Base-by-base conservation (phyloP, 2,329 filamentous ascomycete genomes). In the Lithohypha guttulata region DNA sequence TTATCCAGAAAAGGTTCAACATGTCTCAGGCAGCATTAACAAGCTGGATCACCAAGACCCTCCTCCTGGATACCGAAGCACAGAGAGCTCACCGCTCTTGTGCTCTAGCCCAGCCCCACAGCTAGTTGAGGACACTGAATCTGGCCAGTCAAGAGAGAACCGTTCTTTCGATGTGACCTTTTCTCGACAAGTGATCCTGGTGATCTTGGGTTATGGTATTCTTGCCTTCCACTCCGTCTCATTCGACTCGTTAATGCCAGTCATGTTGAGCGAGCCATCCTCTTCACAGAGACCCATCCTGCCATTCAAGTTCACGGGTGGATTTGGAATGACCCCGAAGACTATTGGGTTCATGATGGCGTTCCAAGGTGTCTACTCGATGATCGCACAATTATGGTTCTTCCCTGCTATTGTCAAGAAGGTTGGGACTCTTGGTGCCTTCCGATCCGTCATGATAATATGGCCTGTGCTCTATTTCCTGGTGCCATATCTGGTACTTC, bases 151-250 rank as follows among this genome's bases (percentile, higher is more conserved):
- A 47, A 49, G 51, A 41, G 53, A 63, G 41, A 58, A 59, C 13
- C 55, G 61, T 41, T 59, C 64, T 23, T 57, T 66, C 29, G 59
- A 65, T 36, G 76, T 73, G 53, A 80, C 79, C 6, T 95, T 96
- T 59, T 93, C 84, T 9, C 77, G 70, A 55, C 84, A 89, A 34
- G 83, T 96, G 40, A 68, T 93, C 29, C 41, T 46, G 17, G 49
- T 51, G 22, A 48, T 42, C 44, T 62, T 85, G 36, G 83, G 81
- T 18, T 89, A 86, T 56, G 84, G 83, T 32, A 81, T 87, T 51
- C 68, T 93, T 34, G 85, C 85, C 40, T 91, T 87, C 65, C 89
- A 96, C 64, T 95, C 89, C 9, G 95, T 98, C 62, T 93, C 87
- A 0, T 91, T 93, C 52, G 91, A 98, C 61, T 84, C 94, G 55